A percentile compares a stretch with the other conserved stretches of the same genome.
These are phyloP conservation scores for Phytophthora parvispora DNA, from an alignment of 352 stramenopile genomes.

Conservation along the genomic window DNA sequence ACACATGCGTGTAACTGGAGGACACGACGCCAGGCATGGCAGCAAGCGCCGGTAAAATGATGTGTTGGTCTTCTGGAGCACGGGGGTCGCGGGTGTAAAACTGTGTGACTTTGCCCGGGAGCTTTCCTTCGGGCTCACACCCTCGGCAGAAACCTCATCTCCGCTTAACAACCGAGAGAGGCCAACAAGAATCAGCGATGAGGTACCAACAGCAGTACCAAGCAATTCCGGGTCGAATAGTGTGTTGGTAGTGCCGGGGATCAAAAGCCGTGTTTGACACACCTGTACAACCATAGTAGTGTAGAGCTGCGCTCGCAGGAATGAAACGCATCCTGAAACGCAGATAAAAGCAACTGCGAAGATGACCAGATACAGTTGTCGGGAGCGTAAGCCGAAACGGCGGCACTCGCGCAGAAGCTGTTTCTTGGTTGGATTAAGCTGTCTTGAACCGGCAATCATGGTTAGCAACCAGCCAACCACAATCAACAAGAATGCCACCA, in stretches of 20 bases:
- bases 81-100: slow-evolving; percentile 7
- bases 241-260: slow-evolving; percentile 32
- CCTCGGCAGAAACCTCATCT: background rate
- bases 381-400: slow-evolving; percentile 45
- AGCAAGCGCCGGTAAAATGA: slow-evolving; percentile 8
- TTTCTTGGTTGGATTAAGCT: slow-evolving; percentile 50
- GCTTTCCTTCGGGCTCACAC: background rate
- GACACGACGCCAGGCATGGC: slow-evolving; percentile 19
- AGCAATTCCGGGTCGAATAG: slow-evolving; percentile 59
- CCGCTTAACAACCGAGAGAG: slow-evolving; percentile 16
- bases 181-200: slow-evolving; percentile 27
- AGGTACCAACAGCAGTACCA: slow-evolving; percentile 35
- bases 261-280: slow-evolving; percentile 61
- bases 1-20: slow-evolving; percentile 48
- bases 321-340: slow-evolving; percentile 59
- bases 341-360: slow-evolving; percentile 48
- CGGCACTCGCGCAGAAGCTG: slow-evolving; percentile 47
- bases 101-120: slow-evolving; percentile 7
- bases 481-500: slow-evolving; percentile 57
- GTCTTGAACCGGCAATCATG: slow-evolving; percentile 48
- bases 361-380: slow-evolving; percentile 38
- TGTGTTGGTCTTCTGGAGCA: slow-evolving; percentile 3
- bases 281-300: slow-evolving; percentile 72
- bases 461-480: slow-evolving; percentile 58
- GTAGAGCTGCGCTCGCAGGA: slow-evolving; percentile 80